Base-by-base conservation (phyloP, 1,284 basidiomycete genomes). In the Papiliotrema flavescens region DNA sequence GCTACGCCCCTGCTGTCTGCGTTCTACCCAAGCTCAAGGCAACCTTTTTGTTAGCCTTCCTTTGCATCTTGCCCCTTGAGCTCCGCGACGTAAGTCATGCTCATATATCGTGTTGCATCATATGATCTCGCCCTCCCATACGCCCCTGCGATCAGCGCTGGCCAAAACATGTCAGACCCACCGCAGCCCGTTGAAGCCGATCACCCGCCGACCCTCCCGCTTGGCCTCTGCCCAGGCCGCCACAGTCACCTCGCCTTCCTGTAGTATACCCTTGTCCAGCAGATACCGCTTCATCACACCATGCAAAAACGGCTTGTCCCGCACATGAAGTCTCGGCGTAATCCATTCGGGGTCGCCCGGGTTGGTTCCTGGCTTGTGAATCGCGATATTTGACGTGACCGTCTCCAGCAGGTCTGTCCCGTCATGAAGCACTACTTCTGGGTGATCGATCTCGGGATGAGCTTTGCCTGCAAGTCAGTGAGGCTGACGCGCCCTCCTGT, bases 181-280 rank as follows among this genome's bases (percentile, higher is more conserved):
- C 60, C 73, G 53, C 24, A 76, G 52, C 9, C 67, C 73, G 47
- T 76, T 76, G 51, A 73, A 73, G 26, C 70, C 73, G 19, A 71
- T 63, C 2, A 73, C 56, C 26, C 70, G 42, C 32, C 64, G 52
- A 2, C 60, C 62, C 13, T 64, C 59, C 34, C 19, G 14, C 43
- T 45, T 57, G 3, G 59, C 65, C n/a, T 46, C 17, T 15, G 41
- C 39, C 46, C 59, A 64, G 40, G 70, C 63, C 1, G 60, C 60
- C 15, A 74, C 13, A 0, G 50, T 66, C 20, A 74, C 15, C 2
- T 64, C 56, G 2, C 58, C 65, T 47, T 71, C 68, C 7, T 34
- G 22, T 0, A 75, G 48, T 0, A 64, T 53, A 1, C 65, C 67
- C 4, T 34, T 2, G 0, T 55, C 58, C 15, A 76, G 58, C 13